Percentiles rank a stretch among this genome's conserved stretches.
Evolutionary conservation across 768 basidiomycete genomes (phyloP).

Genomic region (Amanita molliuscula): DNA sequence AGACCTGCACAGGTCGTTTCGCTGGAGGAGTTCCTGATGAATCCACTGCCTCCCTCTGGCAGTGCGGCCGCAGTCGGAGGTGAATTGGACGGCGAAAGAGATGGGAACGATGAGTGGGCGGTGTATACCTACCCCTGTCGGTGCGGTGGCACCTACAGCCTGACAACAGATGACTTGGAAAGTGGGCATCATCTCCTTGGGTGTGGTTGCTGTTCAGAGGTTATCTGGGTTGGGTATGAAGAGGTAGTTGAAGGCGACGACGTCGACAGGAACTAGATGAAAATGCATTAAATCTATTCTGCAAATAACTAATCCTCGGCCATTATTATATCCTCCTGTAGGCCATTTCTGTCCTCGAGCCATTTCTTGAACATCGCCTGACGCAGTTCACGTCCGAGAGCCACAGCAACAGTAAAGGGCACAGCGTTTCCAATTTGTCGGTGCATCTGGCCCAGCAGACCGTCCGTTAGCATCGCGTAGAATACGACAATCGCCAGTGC

Average conservation of each 20-base stretch:
- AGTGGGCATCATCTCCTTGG: conserved; percentile 60
- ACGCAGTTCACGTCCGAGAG: conserved; percentile 55
- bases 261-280: not conserved
- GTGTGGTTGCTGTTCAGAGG: conserved; percentile 73
- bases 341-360: conserved; percentile 20
- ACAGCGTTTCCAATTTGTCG: conserved; percentile 79
- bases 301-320: not conserved
- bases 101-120: not conserved
- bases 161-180: conserved; percentile 53
- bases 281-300: too few relatives aligned
- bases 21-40: conserved; percentile 55
- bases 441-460: conserved; percentile 44
- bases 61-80: conserved; percentile 3
- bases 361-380: conserved; percentile 42
- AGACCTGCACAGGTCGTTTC: conserved; percentile 75
- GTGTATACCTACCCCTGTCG: conserved; percentile 57
- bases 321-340: not conserved
- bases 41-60: conserved; percentile 12
- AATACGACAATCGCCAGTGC: conserved; percentile 14
- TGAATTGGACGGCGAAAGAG: conserved; percentile 15
- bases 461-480: not conserved
- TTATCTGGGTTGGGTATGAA: conserved; percentile 82
- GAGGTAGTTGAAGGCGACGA: conserved; percentile 35
- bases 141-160: conserved; percentile 59
- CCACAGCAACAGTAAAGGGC: conserved; percentile 51